Base-by-base conservation (phyloP, 2,329 filamentous ascomycete species). In the Fusarium aywerte region DNA sequence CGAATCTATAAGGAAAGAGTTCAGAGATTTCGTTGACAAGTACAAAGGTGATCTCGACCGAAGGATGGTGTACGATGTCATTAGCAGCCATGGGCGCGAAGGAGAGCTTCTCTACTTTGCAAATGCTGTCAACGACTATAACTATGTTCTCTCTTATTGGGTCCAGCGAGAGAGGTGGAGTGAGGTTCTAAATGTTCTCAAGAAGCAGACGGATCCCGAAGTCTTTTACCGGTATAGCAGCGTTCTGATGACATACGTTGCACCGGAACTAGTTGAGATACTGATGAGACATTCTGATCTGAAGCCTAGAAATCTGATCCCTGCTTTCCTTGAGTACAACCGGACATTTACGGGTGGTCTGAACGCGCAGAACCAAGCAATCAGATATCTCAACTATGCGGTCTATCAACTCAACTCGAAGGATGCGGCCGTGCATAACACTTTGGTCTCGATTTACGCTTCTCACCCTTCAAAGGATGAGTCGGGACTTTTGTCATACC, bases 171-270 rank as follows among this genome's bases (percentile, higher is more conserved):
- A 98, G 79, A 88, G 92, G 71, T 99, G 96, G 96, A 80, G 83
- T 6, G 93, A 97, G 72, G 93, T 93, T 4, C 83, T 99, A 68
- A 87, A 88, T 55, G 93, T 98, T 38, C 84, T 99, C 51, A 97
- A 97, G 81, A 93, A 92, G 78, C 96, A 99, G 79, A 97, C 90
- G 7, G 92, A 97, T 49, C 88, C 92, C 0, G 93, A 97, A 49
- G 92, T 97, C 43, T 99, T 98, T 80, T 98, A 98, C 82, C 91
- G 92, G 66, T 97, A 98, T 78, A 96, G 93, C 81, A 97, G 91
- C 73, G 94, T 98, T n/a, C 85, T 99, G 45, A 97, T 99, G 91
- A 90, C 89, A 16, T 92, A 97, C 75, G 90, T 90, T 5, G 89
- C 95, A 0, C 86, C 90, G 7, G 94, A 97, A 51, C 83, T 97